These are phyloP conservation scores for Datisca glomerata DNA, from an alignment of 306 rosid genomes.

Conservation along the genomic window DNA sequence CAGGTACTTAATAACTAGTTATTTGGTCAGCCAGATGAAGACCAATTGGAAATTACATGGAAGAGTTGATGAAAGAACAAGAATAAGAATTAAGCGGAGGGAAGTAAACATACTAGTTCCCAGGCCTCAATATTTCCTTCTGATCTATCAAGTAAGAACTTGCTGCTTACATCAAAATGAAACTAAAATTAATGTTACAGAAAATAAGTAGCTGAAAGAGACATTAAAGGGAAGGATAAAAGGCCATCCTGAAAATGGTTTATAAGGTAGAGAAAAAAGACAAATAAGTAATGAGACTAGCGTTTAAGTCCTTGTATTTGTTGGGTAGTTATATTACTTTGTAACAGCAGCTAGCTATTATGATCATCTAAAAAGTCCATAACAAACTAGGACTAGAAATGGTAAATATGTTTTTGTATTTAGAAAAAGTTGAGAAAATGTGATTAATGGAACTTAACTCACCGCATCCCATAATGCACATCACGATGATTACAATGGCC, in stretches of 20 bases:
- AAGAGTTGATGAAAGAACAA: background rate
- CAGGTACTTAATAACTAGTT: too few relatives aligned
- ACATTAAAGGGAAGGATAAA: too few relatives aligned
- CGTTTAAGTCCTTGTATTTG: background rate
- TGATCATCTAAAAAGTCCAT: too few relatives aligned
- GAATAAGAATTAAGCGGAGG: background rate
- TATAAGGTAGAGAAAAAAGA: background rate
- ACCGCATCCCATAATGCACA: constrained; percentile 65
- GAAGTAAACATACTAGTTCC: constrained; percentile 76
- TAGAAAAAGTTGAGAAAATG: background rate
- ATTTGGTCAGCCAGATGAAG: too few relatives aligned
- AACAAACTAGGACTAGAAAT: background rate
- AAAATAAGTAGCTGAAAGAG: too few relatives aligned
- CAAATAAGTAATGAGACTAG: background rate
- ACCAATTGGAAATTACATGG: too few relatives aligned
- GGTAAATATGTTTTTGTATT: background rate
- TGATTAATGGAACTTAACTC: constrained; percentile 18
- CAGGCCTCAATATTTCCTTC: constrained; percentile 52
- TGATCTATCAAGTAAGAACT: constrained; percentile 26
- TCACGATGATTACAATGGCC: constrained; percentile 92
- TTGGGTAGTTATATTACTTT: background rate
- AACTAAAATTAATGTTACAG: too few relatives aligned
- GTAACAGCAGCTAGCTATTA: too few relatives aligned
- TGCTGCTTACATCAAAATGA: too few relatives aligned
- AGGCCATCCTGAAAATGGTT: background rate